Percentiles rank a stretch among this genome's conserved stretches.
phyloP scores from a whole-genome alignment of 2,329 filamentous ascomycete species.

The Ciborinia camelliae region DNA sequence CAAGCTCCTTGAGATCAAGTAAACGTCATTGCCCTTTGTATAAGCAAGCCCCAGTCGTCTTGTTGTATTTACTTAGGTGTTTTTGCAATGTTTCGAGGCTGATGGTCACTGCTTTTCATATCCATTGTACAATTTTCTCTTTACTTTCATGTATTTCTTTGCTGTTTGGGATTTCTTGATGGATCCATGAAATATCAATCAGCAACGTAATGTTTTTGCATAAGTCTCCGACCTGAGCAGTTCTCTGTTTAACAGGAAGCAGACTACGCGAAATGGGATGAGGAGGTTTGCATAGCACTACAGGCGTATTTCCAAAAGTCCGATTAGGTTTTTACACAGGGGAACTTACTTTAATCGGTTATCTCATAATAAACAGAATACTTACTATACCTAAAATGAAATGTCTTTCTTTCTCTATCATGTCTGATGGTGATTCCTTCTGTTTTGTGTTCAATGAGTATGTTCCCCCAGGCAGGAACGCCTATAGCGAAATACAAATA shows the following conservation, averaged over 20 bases:
- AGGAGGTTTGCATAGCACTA: slow-evolving; percentile 37
- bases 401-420: slow-evolving; percentile 1
- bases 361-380: slow-evolving; percentile 25
- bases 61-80: slow-evolving; percentile 18
- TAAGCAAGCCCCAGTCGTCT: background rate
- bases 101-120: slow-evolving; percentile 25
- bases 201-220: slow-evolving; percentile 31
- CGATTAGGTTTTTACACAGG: slow-evolving; percentile 22
- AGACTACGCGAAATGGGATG: slow-evolving; percentile 35
- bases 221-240: slow-evolving; percentile 37
- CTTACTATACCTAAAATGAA: background rate
- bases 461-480: background rate
- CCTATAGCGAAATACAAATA: background rate
- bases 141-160: slow-evolving; percentile 24
- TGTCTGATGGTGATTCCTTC: background rate
- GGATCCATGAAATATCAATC: slow-evolving; percentile 1
- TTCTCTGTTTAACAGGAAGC: slow-evolving; percentile 31
- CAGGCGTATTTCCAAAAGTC: slow-evolving; percentile 37
- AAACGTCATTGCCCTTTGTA: slow-evolving; percentile 38
- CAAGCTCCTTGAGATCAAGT: slow-evolving; percentile 82
- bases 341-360: slow-evolving; percentile 11
- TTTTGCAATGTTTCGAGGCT: slow-evolving; percentile 23
- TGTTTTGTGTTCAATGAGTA: background rate
- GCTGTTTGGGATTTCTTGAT: slow-evolving; percentile 15
- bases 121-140: slow-evolving; percentile 34